Base-by-base conservation (phyloP, 495 filamentous ascomycete species). In the Glonium stellatum region DNA sequence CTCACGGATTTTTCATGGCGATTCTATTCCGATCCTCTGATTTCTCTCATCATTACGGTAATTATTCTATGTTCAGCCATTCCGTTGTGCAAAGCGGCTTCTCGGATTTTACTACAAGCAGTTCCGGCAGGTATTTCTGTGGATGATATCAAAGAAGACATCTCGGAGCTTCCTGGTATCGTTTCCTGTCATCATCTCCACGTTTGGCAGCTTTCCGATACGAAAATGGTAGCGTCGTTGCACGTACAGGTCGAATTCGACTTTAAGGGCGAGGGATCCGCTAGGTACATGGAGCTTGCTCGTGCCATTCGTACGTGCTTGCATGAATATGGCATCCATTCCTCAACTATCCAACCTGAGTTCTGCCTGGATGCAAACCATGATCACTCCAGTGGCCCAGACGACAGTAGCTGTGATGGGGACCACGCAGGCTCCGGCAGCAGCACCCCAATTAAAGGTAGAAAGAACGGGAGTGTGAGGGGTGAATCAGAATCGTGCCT, bases 321-420 rank as follows among this genome's bases (percentile, higher is more conserved):
- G 18, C 93, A 97, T 68, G 93, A 84, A 15, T 95, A 95, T 65
- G 93, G 93, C 13, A 97, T 98, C 61, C 93, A 97, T 74, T 93
- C 88, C n/a, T 90, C 89, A 4, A 98, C 93, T 8, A 97, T 98
- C 62, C 93, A 98, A 74, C 95, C 95, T 1, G 93, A 98, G 70
- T 98, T 93, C 71, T 87, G 86, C 62, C 77, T 82, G 1, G 78
- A 82, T 47, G 73, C 72, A 34, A 77, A 79, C n/a, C 76, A 78
- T 50, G 86, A 84, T 65, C 73, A 75, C 57, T 51, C 58, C 13
- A 54, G 42, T 10, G 55, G 11, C 1, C 31, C 61, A n/a, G 64
- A 66, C 23, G 56, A 58, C 19, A 67, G 65, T 46, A 69, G 59
- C 27, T 64, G 64, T 18, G 71, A 72, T 12, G 60, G 64, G 34